Conservation (phyloP, 805 yeast genomes). For the Yamadazyma akitaensis region DNA sequence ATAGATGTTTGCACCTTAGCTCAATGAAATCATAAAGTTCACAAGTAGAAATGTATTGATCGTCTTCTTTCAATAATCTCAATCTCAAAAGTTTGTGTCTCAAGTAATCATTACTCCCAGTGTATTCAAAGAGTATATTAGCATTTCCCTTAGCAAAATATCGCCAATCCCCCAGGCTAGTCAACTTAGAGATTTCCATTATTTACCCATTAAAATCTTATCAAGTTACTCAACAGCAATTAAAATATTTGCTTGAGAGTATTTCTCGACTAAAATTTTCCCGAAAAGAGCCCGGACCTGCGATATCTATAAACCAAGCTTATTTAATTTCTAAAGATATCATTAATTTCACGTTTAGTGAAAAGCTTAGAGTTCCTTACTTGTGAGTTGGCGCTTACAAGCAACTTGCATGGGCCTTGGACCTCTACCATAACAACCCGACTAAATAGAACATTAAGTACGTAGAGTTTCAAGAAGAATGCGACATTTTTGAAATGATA, state of each 20-base stretch:
- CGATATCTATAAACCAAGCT: background rate
- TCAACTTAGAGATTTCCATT: conserved; percentile 38
- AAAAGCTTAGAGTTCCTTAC: background rate
- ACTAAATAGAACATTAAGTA: conserved; percentile 12
- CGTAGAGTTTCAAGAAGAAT: conserved; percentile 11
- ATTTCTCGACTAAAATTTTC: conserved; percentile 1
- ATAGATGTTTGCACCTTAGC: conserved; percentile 27
- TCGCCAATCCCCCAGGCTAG: conserved; percentile 40
- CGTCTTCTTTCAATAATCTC: conserved; percentile 30
- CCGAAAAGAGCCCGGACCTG: background rate
- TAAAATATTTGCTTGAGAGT: background rate
- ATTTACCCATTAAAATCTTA: background rate
- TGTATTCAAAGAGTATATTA: conserved; percentile 43
- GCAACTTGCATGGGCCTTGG: conserved; percentile 26
- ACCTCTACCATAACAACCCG: conserved; percentile 20
- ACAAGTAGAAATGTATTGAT: conserved; percentile 35
- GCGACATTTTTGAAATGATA: conserved; percentile 6
- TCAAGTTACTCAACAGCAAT: conserved; percentile 1
- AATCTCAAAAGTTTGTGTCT: conserved; percentile 37
- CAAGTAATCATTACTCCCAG: conserved; percentile 31
- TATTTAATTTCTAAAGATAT: background rate
- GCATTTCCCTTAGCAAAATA: conserved; percentile 49
- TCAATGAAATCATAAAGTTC: conserved; percentile 42
- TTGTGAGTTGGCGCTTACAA: conserved; percentile 19
- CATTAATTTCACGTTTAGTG: conserved; percentile 9